Evolutionary conservation across 192 early-diverging fungal species (phyloP).

Genomic region (Entophlyctis luteolus): DNA sequence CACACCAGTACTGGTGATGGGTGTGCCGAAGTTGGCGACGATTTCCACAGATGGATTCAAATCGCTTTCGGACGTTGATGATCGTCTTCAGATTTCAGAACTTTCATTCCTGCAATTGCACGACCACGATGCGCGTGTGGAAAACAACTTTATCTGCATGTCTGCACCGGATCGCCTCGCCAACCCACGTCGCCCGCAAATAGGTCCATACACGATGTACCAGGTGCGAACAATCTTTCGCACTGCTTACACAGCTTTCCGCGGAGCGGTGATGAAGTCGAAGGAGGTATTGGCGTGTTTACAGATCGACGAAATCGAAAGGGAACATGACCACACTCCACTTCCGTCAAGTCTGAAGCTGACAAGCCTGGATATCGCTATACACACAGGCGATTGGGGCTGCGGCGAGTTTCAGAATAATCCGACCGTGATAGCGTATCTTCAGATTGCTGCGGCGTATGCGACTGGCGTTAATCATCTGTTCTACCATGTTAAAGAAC

Average conservation of each 20-base stretch:
- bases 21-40: constrained; percentile 9
- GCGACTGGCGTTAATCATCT: constrained; percentile 14
- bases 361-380: not conserved
- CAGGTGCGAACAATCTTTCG: constrained; percentile 26
- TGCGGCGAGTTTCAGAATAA: constrained; percentile 29
- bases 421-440: constrained; percentile 21
- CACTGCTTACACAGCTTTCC: constrained; percentile 31
- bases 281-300: constrained; percentile 7
- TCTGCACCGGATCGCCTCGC: constrained; percentile 28
- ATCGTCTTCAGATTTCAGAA: not conserved
- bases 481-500: constrained; percentile 7
- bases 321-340: not conserved
- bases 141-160: constrained; percentile 31
- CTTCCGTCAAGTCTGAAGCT: not conserved
- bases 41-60: not conserved
- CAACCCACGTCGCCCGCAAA: constrained; percentile 20
- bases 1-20: constrained; percentile 10
- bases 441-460: constrained; percentile 30
- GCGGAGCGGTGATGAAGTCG: constrained; percentile 21
- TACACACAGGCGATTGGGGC: constrained; percentile 34
- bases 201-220: constrained; percentile 17
- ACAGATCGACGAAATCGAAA: not conserved
- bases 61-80: not conserved
- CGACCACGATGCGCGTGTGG: not conserved
- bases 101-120: not conserved